Base-by-base conservation (phyloP, 306 rosid genomes). In the Hylodesmum podocarpum region DNA sequence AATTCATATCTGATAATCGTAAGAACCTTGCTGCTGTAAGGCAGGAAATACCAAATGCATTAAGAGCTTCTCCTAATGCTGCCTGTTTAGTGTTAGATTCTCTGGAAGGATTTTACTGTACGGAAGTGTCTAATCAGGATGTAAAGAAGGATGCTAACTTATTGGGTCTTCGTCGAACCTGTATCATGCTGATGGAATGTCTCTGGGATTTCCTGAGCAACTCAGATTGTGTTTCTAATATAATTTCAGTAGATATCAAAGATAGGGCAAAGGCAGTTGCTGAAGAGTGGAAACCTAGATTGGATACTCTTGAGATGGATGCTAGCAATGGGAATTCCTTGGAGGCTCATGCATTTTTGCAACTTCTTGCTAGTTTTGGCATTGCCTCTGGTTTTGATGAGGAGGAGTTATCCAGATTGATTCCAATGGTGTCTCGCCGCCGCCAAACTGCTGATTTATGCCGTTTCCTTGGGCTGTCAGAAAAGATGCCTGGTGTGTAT, bases 121-220 rank as follows among this genome's bases (percentile, higher is more conserved):
- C 64, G 31, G 97, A 92, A 80, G 84, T 81, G 43, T 80, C 98
- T 25, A 79, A 81, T 77, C 86, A 75, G 79, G 98, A 96, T 49
- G 89, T 86, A 64, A 96, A 92, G 94, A 96, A 89, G 88, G 97
- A 96, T 84, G 88, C 99, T 49, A 88, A 81, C 85, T 84, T 96
- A 40, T 67, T 96, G 84, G 99, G 99, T 72, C 87, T 93, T 50
- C 98, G 98, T 54, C 91, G 99, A 25, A 96, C 96, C 27, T 92
- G 99, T 81, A 92, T 96, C 76, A 96, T 96, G 99, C 86, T 96
- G 93, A 88, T 96, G 99, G 99, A 96, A 63, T 96, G 98, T 81
- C 86, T 96, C 41, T 88, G 93, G 87, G 80, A 85, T 78, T 84
- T 91, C 87, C 74, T 96, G 70, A 66, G 79, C 70, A 87, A 84